Percentiles rank a stretch among this genome's conserved stretches.
Conservation (phyloP, 441 rosid species). For the Capsella rubella region DNA sequence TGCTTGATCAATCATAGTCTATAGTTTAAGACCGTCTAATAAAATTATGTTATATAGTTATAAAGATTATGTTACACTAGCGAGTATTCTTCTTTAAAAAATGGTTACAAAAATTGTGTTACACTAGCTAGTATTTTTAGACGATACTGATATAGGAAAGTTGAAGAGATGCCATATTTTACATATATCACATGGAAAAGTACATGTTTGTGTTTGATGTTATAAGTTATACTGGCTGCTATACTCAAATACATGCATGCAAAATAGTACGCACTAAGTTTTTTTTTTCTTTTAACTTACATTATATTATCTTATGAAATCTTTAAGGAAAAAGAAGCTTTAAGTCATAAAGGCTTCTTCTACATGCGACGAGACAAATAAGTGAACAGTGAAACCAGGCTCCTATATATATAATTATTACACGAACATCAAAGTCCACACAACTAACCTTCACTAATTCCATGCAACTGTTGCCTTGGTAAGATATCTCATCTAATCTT, state of each 20-base stretch:
- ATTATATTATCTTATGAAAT: neutral
- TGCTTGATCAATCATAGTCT: no score
- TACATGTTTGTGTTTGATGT: no score
- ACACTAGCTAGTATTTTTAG: no score
- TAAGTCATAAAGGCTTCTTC: neutral
- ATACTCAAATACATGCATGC: neutral
- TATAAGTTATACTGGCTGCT: neutral
- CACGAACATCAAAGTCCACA: neutral
- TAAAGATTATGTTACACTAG: no score
- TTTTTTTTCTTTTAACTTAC: neutral
- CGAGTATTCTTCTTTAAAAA: no score
- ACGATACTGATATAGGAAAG: no score
- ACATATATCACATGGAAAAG: no score
- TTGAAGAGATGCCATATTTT: no score
- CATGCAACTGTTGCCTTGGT: neutral
- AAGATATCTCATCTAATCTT: neutral
- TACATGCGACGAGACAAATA: neutral
- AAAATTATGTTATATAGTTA: no score
- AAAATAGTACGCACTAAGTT: neutral
- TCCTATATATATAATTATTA: neutral
- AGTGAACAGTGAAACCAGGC: neutral
- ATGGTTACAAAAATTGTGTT: no score
- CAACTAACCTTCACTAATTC: neutral
- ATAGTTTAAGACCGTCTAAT: no score
- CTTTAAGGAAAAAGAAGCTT: neutral